phyloP scores from a whole-genome alignment of 768 basidiomycete genomes.

The Lactifluus volemus region DNA sequence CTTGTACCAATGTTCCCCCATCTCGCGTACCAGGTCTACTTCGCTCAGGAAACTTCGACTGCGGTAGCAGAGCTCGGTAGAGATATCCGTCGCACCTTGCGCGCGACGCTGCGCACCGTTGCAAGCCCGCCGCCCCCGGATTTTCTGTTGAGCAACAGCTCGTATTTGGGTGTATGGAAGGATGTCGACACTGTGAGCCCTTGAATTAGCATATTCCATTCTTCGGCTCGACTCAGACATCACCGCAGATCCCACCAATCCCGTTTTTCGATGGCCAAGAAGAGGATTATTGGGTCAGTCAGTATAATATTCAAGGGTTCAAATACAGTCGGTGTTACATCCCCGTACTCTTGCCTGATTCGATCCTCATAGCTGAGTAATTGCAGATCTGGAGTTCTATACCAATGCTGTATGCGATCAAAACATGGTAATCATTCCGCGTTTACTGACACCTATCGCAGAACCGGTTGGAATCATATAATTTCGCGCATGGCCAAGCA shows the following conservation, averaged over 20 bases:
- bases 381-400: conserved; percentile 58
- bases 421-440: conserved; percentile 25
- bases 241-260: conserved; percentile 45
- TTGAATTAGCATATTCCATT: not conserved
- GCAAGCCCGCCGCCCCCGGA: conserved; percentile 45
- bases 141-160: conserved; percentile 42
- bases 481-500: conserved; percentile 31
- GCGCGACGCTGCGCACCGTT: conserved; percentile 45
- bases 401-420: conserved; percentile 27
- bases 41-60: conserved; percentile 37
- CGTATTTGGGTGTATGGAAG: conserved; percentile 48
- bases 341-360: not conserved
- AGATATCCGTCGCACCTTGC: conserved; percentile 49
- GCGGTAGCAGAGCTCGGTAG: conserved; percentile 46
- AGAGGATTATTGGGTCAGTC: conserved; percentile 62
- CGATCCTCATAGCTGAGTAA: not conserved
- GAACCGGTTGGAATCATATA: conserved; percentile 33
- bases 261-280: conserved; percentile 51
- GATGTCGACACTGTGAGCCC: conserved; percentile 33
- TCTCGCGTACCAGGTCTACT: conserved; percentile 50
- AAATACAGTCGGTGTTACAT: conserved; percentile 41
- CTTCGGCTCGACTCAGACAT: not conserved
- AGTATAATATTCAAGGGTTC: conserved; percentile 51
- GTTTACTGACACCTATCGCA: conserved; percentile 14
- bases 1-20: conserved; percentile 39